Percentiles rank a stretch among this genome's conserved stretches.
Evolutionary conservation across 169 alveolate genomes (phyloP).

Genomic region (Cyclospora cayetanensis): DNA sequence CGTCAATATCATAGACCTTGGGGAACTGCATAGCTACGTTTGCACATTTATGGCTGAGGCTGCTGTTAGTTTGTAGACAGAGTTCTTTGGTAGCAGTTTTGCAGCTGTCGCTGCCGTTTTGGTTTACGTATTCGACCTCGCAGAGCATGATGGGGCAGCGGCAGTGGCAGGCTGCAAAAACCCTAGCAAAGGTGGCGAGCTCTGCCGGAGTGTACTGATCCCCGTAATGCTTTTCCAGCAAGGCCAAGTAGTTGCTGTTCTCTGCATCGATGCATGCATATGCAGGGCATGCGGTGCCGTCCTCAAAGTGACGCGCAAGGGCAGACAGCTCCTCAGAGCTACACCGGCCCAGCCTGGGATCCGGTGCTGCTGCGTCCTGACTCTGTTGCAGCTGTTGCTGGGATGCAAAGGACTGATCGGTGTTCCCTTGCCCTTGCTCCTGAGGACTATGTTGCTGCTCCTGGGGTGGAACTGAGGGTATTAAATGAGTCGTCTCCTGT

Average conservation of each 20-base stretch:
- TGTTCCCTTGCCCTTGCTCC: background rate
- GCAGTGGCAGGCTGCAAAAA: conserved; percentile 63
- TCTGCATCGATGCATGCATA: conserved; percentile 45
- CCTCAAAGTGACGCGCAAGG: background rate
- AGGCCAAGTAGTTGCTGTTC: background rate
- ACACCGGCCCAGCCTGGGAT: conserved; percentile 46
- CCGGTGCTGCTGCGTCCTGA: conserved; percentile 38
- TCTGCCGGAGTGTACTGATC: background rate
- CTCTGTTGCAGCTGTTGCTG: background rate
- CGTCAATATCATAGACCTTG: background rate
- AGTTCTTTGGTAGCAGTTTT: conserved; percentile 8
- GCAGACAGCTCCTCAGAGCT: conserved; percentile 25
- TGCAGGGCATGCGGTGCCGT: conserved; percentile 16
- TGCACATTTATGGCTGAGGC: conserved; percentile 9
- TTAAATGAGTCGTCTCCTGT: no score
- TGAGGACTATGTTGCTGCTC: background rate
- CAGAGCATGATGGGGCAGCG: conserved; percentile 63
- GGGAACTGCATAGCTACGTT: conserved; percentile 16
- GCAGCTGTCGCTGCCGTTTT: background rate
- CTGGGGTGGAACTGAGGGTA: no score
- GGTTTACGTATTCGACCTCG: conserved; percentile 27
- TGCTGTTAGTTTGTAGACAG: conserved; percentile 18
- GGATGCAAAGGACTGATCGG: background rate
- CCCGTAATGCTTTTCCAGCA: conserved; percentile 39
- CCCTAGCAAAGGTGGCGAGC: conserved; percentile 37